Base-by-base conservation (phyloP, 2,329 filamentous ascomycete species). In the Lachnellula arida region DNA sequence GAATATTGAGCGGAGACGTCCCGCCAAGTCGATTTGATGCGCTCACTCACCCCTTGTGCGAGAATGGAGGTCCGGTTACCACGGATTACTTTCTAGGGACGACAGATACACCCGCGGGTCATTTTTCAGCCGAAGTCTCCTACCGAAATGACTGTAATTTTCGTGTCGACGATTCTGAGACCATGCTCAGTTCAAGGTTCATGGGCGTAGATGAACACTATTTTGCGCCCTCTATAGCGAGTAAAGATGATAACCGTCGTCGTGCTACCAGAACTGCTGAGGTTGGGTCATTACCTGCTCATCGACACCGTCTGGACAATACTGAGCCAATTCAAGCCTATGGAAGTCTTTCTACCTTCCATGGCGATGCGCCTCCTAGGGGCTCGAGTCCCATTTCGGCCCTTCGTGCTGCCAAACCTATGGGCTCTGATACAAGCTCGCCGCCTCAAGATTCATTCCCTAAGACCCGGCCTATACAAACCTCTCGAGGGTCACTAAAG, bases 101-200 rank as follows among this genome's bases (percentile, higher is more conserved):
- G 52, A 85, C 94, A 17, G 89, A 96, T 56, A 90, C 93, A 32
- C 91, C 92, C 11, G 88, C 91, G 28, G 94, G 94, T 25, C 85
- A 88, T 5, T 83, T 99, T 65, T 87, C 85, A 55, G 86, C 93
- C 51, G 84, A 87, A 39, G 89, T 96, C 32, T 85, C 86, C 11
- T 96, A 96, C 73, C 87, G 94, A 60, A 89, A 85, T 56, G 91
- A 94, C 67, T 96, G 90, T 75, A 91, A 88, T 66, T 97, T 99
- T 71, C 85, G 88, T 46, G 85, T 97, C 40, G 93, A 96, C 65
- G 91, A 97, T 71, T 88, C 91, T 0, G 94, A 97, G 72, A 87
- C 92, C 5, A 75, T 97, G 8, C 74, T 97, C 44, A 96, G 92
- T 74, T 97, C 93, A 14, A 87, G 91, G 34, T 96, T 97, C 68